These are phyloP conservation scores for Yamadazyma membranifaciens DNA, from an alignment of 1,139 yeast species.

Conservation along the genomic window DNA sequence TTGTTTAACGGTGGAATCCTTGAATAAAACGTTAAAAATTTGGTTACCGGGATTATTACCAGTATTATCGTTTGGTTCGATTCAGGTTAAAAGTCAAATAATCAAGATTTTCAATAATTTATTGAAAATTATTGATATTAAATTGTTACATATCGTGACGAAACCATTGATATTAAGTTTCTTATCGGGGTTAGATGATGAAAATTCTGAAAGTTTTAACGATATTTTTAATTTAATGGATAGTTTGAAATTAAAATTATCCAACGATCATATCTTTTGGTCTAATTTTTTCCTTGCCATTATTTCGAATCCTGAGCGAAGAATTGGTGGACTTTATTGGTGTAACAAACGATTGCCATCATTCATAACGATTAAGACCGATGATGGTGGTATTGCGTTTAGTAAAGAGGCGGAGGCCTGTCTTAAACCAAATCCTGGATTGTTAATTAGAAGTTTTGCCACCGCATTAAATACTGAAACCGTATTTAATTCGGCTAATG, in stretches of 20 bases:
- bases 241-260: slow-evolving; percentile 52
- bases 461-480: slow-evolving; percentile 60
- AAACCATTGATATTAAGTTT: slow-evolving; percentile 73
- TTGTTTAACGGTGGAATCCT: slow-evolving; percentile 49
- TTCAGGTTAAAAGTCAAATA: slow-evolving; percentile 78
- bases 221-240: slow-evolving; percentile 62
- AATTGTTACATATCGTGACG: slow-evolving; percentile 50
- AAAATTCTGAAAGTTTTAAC: slow-evolving; percentile 75
- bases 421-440: slow-evolving; percentile 75
- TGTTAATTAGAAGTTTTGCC: slow-evolving; percentile 71
- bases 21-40: slow-evolving; percentile 52
- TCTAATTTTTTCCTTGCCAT: slow-evolving; percentile 71
- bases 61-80: slow-evolving; percentile 80
- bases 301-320: slow-evolving; percentile 72
- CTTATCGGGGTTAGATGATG: slow-evolving; percentile 89
- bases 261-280: slow-evolving; percentile 83
- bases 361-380: slow-evolving; percentile 25
- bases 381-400: slow-evolving; percentile 18
- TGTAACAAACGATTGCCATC: slow-evolving; percentile 65
- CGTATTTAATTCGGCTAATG: slow-evolving; percentile 32
- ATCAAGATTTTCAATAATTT: slow-evolving; percentile 59
- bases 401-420: slow-evolving; percentile 59
- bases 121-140: slow-evolving; percentile 46
- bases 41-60: slow-evolving; percentile 95
- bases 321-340: slow-evolving; percentile 84